A percentile compares a stretch with the other conserved stretches of the same genome.
Conservation (phyloP, 495 filamentous ascomycete species). For the Penicillium cataractarum region DNA sequence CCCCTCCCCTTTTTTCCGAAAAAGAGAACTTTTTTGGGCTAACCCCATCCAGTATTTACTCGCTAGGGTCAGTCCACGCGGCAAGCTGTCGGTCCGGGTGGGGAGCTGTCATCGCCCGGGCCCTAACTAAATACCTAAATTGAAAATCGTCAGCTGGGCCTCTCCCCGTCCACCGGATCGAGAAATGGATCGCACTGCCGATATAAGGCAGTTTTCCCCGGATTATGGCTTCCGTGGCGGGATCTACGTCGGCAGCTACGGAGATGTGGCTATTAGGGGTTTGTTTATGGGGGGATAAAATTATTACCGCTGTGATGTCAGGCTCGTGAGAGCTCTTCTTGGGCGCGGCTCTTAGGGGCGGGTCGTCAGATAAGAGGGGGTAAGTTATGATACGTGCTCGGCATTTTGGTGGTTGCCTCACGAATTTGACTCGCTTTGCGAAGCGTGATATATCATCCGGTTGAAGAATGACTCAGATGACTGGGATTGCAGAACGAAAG, state of each 20-base stretch:
- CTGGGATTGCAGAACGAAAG: neutral
- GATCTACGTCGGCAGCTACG: conserved; percentile 15
- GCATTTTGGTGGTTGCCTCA: neutral
- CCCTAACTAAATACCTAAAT: neutral
- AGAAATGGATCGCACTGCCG: conserved; percentile 19
- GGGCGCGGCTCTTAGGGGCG: neutral
- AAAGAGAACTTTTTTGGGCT: too few relatives aligned
- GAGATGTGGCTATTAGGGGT: too few relatives aligned
- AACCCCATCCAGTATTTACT: neutral
- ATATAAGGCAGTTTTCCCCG: conserved; percentile 7
- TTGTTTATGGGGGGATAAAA: neutral
- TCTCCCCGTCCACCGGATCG: conserved; percentile 17
- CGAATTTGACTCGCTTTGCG: neutral
- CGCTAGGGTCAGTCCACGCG: conserved; percentile 15
- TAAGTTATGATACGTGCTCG: neutral
- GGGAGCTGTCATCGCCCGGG: neutral
- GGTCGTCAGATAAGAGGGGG: neutral
- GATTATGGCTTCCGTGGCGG: conserved; percentile 15
- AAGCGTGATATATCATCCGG: neutral
- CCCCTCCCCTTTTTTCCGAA: too few relatives aligned
- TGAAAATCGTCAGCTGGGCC: conserved; percentile 11
- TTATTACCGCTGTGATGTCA: neutral
- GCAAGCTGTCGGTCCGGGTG: conserved; percentile 12
- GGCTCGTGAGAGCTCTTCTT: neutral
- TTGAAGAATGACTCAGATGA: neutral